Evolutionary conservation across 2,329 filamentous ascomycete genomes (phyloP), one percentile per base, ranked within the genome.

Genomic region (Mollisiaceae sp.): DNA sequence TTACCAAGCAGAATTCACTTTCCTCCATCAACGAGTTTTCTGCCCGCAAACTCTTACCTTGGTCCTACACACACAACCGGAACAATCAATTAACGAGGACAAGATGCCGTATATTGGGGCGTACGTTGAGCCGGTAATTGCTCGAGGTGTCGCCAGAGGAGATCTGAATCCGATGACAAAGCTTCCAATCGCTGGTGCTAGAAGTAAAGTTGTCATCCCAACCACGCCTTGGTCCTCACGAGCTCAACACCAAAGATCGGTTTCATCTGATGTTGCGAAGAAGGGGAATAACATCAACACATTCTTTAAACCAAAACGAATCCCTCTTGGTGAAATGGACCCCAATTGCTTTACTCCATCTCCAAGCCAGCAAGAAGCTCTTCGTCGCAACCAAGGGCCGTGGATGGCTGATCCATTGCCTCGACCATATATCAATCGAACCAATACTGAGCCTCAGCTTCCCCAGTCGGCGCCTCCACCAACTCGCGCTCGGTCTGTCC

Each of bases 101-200:
- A 86, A 90, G 50, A 89, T 97, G 83, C 86, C 90, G 0, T 98
- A 91, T 73, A 92, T 99, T 69, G 96, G 95, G 36, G 82, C 84
- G 22, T 83, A 87, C 70, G 86, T 97, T 54, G 88, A 91, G 38
- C 80, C 89, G 1, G 82, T 89, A 58, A 77, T 92, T 65, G 93
- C 94, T 8, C 82, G 83, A 59, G 89, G 87, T 6, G 89, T 99
- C 65, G 93, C 95, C 27, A 81, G 77, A 43, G 95, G 95, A 41
- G 91, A 97, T 71, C 78, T 97, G 55, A 90, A 98, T 76, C 95
- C 95, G 1, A 95, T 94, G 70, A 96, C 93, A 1, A 98, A 97
- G 78, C 77, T 89, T 66, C 84, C 83, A 39, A 76, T 77, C 65
- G 22, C 66, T 56, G 50, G 76, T 68, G 72, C 59, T 50, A 61